phyloP scores from a whole-genome alignment of 495 filamentous ascomycete species.

The Xylaria nigripes region DNA sequence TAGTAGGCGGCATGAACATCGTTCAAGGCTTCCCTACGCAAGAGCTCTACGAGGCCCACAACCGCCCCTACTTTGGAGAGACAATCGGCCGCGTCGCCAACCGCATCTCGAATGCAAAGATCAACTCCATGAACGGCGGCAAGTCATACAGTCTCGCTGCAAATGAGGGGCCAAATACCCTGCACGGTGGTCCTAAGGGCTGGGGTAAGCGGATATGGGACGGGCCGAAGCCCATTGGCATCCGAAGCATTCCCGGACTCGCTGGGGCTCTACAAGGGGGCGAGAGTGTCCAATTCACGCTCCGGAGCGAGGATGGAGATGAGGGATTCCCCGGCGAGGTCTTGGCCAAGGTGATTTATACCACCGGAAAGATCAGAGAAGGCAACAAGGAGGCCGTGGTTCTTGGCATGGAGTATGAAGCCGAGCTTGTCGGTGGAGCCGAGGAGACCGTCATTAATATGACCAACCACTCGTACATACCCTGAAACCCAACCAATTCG shows the following conservation, averaged over 20 bases:
- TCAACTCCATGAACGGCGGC: constrained; percentile 63
- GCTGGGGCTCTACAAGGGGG: constrained; percentile 54
- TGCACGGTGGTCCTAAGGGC: constrained; percentile 74
- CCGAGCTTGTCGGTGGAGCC: constrained; percentile 64
- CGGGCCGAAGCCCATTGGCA: constrained; percentile 56
- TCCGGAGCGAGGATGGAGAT: constrained; percentile 66
- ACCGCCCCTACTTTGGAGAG: constrained; percentile 76
- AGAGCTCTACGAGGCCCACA: constrained; percentile 62
- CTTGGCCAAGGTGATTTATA: constrained; percentile 70
- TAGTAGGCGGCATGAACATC: constrained; percentile 68
- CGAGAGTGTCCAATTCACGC: constrained; percentile 67
- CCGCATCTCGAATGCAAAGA: constrained; percentile 63
- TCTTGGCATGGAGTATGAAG: constrained; percentile 82
- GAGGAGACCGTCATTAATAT: constrained; percentile 84
- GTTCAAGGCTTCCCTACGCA: constrained; percentile 74
- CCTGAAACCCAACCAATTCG: neutral
- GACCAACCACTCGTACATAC: constrained; percentile 83
- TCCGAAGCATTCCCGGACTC: constrained; percentile 35
- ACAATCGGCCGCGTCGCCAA: constrained; percentile 92
- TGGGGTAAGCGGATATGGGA: constrained; percentile 83
- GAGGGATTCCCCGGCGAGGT: constrained; percentile 84
- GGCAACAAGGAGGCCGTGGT: constrained; percentile 54
- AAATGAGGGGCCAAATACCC: constrained; percentile 70
- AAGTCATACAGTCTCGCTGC: constrained; percentile 55
- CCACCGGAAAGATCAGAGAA: constrained; percentile 54